Conservation (phyloP, 805 yeast species). For the Saturnispora hagleri region DNA sequence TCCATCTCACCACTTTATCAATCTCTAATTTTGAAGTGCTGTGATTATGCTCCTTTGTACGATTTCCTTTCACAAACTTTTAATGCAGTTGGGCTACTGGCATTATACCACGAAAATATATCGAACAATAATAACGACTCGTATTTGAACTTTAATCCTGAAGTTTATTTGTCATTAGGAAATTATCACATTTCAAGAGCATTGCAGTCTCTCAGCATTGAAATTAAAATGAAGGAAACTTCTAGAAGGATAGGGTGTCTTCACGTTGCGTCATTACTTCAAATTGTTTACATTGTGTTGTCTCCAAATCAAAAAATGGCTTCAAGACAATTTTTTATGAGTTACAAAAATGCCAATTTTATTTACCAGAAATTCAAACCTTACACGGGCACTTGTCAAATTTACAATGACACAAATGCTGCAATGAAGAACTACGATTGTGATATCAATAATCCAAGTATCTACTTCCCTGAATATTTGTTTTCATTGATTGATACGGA, state of each 20-base stretch:
- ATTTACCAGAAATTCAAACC: conserved; percentile 4
- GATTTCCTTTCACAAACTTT: conserved; percentile 9
- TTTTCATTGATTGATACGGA: conserved; percentile 7
- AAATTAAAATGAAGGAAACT: conserved; percentile 7
- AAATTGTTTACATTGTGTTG: conserved; percentile 9
- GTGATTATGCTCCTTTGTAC: conserved; percentile 6
- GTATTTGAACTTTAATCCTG: conserved; percentile 9
- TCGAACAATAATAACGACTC: not conserved
- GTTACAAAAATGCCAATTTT: conserved; percentile 11
- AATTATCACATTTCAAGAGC: conserved; percentile 16
- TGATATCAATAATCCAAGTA: conserved; percentile 1
- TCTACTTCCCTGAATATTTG: conserved; percentile 15
- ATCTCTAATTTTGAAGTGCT: not conserved
- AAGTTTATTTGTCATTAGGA: conserved; percentile 12
- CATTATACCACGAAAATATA: conserved; percentile 11
- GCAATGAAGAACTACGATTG: not conserved
- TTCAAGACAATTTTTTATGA: conserved; percentile 10
- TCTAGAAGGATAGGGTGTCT: conserved; percentile 7
- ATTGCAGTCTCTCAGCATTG: conserved; percentile 11
- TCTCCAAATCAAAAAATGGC: conserved; percentile 15
- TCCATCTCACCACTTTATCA: conserved; percentile 1
- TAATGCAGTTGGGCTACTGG: conserved; percentile 10
- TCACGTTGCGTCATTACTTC: conserved; percentile 8
- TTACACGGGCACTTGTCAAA: conserved; percentile 3
- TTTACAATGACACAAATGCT: conserved; percentile 1